These are phyloP conservation scores for Pleurotus giganteus DNA, from an alignment of 768 basidiomycete species.

Conservation along the genomic window DNA sequence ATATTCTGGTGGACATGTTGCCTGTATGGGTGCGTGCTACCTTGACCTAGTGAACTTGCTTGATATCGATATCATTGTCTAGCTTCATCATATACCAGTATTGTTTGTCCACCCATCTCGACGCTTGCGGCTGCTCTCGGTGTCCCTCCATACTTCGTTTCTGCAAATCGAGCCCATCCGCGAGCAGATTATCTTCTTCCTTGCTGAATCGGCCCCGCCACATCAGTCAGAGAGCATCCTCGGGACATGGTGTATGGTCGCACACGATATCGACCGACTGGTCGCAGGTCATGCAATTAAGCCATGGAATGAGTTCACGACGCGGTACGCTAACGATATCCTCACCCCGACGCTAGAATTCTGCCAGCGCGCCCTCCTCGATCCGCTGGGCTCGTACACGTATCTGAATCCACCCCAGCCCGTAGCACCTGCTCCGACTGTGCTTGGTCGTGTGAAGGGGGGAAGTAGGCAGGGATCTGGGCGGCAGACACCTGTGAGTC, in stretches of 20 bases:
- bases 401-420: conserved; percentile 65
- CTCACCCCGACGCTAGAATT: conserved; percentile 46
- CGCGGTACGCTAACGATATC: conserved; percentile 20
- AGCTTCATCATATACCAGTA: conserved; percentile 87
- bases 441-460: conserved; percentile 29
- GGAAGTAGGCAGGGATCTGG: conserved; percentile 19
- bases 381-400: conserved; percentile 57
- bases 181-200: conserved; percentile 47
- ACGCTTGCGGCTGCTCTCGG: conserved; percentile 63
- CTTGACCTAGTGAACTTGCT: neutral
- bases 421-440: conserved; percentile 28
- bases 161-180: conserved; percentile 52
- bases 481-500: conserved; percentile 14
- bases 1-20: conserved; percentile 55
- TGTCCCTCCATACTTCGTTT: conserved; percentile 61
- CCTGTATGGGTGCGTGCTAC: conserved; percentile 84
- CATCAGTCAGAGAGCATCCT: conserved; percentile 56
- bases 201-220: conserved; percentile 44
- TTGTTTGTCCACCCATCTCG: conserved; percentile 80
- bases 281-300: conserved; percentile 49
- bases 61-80: neutral
- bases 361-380: conserved; percentile 51
- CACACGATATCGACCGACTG: conserved; percentile 68
- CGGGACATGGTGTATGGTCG: conserved; percentile 72
- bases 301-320: conserved; percentile 49